Conservation (phyloP, 345 rosid genomes). For the Laguncularia racemosa region DNA sequence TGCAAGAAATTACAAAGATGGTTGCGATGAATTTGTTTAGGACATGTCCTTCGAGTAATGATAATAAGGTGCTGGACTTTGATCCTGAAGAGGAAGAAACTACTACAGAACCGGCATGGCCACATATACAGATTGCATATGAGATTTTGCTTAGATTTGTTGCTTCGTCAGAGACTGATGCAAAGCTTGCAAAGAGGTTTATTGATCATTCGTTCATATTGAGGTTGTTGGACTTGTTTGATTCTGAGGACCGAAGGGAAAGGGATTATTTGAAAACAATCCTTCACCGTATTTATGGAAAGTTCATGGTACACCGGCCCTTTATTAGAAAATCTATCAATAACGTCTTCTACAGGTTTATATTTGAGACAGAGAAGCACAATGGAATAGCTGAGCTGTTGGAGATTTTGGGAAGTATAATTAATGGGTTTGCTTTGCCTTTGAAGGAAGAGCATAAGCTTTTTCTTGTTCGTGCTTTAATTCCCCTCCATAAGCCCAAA, state of each 20-base stretch:
- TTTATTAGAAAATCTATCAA: conserved; percentile 21
- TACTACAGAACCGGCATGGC: conserved; percentile 20
- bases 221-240: conserved; percentile 20
- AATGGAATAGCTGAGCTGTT: conserved; percentile 33
- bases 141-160: conserved; percentile 19
- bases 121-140: conserved; percentile 19
- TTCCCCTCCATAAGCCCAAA: conserved; percentile 39
- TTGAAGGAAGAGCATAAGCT: conserved; percentile 40
- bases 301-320: conserved; percentile 23
- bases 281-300: conserved; percentile 20
- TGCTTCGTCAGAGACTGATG: conserved; percentile 21
- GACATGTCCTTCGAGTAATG: conserved; percentile 7
- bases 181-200: conserved; percentile 20
- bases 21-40: conserved; percentile 13
- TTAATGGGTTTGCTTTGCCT: conserved; percentile 38
- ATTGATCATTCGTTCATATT: conserved; percentile 21
- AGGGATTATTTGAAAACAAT: conserved; percentile 23
- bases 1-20: conserved; percentile 14
- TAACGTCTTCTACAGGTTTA: conserved; percentile 23
- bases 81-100: conserved; percentile 20
- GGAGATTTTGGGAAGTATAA: conserved; percentile 36
- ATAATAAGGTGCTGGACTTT: conserved; percentile 9
- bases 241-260: conserved; percentile 23
- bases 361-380: conserved; percentile 33
- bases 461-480: conserved; percentile 29